These are phyloP conservation scores for Diaporthe caulivora DNA, from an alignment of 2,329 filamentous ascomycete species.

Conservation along the genomic window DNA sequence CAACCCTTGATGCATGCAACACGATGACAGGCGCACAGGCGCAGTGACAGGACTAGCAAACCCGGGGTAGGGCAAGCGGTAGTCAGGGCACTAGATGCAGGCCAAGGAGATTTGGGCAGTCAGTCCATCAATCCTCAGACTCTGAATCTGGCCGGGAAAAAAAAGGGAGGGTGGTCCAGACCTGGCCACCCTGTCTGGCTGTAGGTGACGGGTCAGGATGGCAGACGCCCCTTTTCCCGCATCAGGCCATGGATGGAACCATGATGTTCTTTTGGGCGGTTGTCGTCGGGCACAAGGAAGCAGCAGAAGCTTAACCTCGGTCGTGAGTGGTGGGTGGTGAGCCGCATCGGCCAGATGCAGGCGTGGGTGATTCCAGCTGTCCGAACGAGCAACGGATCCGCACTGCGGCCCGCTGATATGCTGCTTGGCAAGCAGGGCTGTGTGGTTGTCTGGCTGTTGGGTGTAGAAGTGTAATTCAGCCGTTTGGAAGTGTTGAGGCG, in stretches of 20 bases:
- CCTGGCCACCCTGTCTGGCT: background rate
- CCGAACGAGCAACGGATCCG: slow-evolving; percentile 31
- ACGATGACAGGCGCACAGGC: background rate
- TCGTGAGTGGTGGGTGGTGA: background rate
- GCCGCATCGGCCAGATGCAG: slow-evolving; percentile 19
- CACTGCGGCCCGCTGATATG: slow-evolving; percentile 13
- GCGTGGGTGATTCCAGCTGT: slow-evolving; percentile 13
- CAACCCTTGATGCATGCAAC: background rate
- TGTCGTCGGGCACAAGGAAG: slow-evolving; percentile 23
- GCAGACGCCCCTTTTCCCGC: background rate
- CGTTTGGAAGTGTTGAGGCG: background rate
- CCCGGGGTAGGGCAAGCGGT: slow-evolving; percentile 6
- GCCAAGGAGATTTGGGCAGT: background rate
- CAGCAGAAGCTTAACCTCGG: slow-evolving; percentile 27
- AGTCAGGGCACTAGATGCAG: slow-evolving; percentile 2
- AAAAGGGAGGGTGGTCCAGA: slow-evolving; percentile 9
- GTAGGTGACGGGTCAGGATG: background rate
- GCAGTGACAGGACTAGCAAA: slow-evolving; percentile 16
- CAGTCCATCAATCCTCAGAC: background rate
- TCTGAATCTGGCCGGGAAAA: background rate
- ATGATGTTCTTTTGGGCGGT: background rate
- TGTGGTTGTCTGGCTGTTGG: background rate
- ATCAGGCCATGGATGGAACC: background rate
- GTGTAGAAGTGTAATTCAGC: background rate
- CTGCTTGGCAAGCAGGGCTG: slow-evolving; percentile 17